phyloP scores from a whole-genome alignment of 768 basidiomycete species.

The Kockovaella imperatae region DNA sequence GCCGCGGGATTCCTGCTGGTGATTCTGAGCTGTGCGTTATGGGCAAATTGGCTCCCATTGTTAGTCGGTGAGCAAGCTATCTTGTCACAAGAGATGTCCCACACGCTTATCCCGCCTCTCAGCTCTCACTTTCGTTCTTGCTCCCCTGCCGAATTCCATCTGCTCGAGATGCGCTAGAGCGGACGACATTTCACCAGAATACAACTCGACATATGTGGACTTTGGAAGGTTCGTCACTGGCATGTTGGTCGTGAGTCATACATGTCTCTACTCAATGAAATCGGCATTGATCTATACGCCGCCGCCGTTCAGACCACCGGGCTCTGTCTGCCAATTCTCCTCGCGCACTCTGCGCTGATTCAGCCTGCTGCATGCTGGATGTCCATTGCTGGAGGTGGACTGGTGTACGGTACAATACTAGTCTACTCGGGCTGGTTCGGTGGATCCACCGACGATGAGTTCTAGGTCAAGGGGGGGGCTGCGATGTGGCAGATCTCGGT shows the following conservation, averaged over 20 bases:
- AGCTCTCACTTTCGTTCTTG: constrained; percentile 92
- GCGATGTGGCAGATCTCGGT: too few relatives aligned
- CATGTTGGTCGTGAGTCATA: constrained; percentile 60
- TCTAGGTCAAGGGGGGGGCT: constrained; percentile 7
- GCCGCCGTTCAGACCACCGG: constrained; percentile 52
- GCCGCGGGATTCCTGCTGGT: constrained; percentile 96
- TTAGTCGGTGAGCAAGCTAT: constrained; percentile 64
- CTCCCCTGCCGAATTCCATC: constrained; percentile 88
- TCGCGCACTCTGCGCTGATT: constrained; percentile 87
- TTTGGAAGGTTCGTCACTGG: constrained; percentile 91
- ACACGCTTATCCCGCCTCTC: too few relatives aligned
- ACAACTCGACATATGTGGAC: constrained; percentile 58
- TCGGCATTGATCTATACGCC: background rate
- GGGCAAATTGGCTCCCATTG: constrained; percentile 92
- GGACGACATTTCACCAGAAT: constrained; percentile 77
- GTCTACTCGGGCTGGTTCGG: constrained; percentile 53
- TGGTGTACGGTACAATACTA: constrained; percentile 81
- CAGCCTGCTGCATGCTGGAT: constrained; percentile 75
- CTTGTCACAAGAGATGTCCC: too few relatives aligned
- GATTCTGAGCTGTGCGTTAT: constrained; percentile 92
- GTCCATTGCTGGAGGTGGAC: constrained; percentile 91
- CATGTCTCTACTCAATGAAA: constrained; percentile 4
- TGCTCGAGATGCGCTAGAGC: constrained; percentile 79
- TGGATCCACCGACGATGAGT: constrained; percentile 35
- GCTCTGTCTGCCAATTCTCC: constrained; percentile 81